Percentiles rank a stretch among this genome's conserved stretches.
Evolutionary conservation across 306 rosid genomes (phyloP).

Genomic region (Fragaria nilgerrensis): DNA sequence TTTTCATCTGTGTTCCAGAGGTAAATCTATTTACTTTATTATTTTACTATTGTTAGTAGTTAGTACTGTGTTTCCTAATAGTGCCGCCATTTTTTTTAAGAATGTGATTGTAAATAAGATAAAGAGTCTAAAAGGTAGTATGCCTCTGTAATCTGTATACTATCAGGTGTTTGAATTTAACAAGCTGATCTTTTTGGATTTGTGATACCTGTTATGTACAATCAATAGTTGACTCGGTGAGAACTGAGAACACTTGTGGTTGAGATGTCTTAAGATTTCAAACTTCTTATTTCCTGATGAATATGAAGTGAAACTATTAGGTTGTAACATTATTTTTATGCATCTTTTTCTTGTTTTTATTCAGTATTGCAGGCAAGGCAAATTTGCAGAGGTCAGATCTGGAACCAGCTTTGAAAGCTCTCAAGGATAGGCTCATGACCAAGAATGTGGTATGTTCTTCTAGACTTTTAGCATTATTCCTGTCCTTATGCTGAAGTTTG

Average conservation of each 20-base stretch:
- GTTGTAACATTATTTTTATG: constrained; percentile 12
- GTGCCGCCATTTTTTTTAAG: not conserved
- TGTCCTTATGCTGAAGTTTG: constrained; percentile 2
- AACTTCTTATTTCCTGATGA: not conserved
- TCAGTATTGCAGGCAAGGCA: constrained; percentile 95
- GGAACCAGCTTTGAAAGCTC: constrained; percentile 94
- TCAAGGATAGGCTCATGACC: constrained; percentile 97
- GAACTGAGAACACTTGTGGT: not conserved
- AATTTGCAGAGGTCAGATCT: constrained; percentile 91
- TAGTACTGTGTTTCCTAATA: not conserved
- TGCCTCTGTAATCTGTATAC: not conserved
- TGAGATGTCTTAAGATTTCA: not conserved
- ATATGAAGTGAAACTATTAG: not conserved
- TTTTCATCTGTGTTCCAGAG: constrained; percentile 96
- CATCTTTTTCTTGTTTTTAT: constrained; percentile 14
- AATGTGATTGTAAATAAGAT: not conserved
- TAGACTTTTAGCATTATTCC: not conserved
- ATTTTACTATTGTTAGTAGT: not conserved
- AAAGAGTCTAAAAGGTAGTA: not conserved
- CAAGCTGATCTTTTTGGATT: not conserved
- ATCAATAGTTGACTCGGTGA: not conserved
- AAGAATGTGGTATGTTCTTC: constrained; percentile 87
- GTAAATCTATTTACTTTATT: constrained; percentile 34
- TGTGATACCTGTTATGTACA: not conserved
- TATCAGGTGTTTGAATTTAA: not conserved